Evolutionary conservation across 768 basidiomycete genomes (phyloP).

Genomic region (Tylopilus sp.): DNA sequence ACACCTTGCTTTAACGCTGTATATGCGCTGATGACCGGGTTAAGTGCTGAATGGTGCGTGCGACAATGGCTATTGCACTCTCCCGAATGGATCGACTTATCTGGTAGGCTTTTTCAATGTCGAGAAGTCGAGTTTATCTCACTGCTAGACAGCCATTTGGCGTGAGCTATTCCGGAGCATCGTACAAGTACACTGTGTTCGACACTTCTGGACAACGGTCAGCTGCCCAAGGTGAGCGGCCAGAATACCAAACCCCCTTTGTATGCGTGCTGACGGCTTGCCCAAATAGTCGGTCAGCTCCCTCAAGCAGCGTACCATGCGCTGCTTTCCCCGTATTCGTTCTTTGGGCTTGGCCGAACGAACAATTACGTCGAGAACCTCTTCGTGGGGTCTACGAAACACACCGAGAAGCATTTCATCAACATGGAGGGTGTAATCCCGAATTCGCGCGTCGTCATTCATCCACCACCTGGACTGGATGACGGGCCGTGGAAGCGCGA

Average conservation of each 20-base stretch:
- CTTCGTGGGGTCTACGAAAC: constrained; percentile 89
- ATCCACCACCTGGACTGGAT: constrained; percentile 59
- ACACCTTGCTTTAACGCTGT: neutral
- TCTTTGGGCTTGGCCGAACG: constrained; percentile 94
- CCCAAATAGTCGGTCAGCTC: constrained; percentile 76
- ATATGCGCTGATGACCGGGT: neutral
- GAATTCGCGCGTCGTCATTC: constrained; percentile 95
- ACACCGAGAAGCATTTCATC: constrained; percentile 69
- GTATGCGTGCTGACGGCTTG: constrained; percentile 1
- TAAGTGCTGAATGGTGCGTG: constrained; percentile 93
- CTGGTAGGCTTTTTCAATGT: constrained; percentile 51
- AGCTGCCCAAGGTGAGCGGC: constrained; percentile 75
- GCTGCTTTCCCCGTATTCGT: constrained; percentile 87
- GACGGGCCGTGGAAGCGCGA: constrained; percentile 74
- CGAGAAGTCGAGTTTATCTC: neutral
- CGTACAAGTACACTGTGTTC: constrained; percentile 95
- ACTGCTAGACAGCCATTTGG: constrained; percentile 70
- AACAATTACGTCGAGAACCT: constrained; percentile 99
- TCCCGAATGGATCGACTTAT: constrained; percentile 61
- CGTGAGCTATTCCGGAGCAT: constrained; percentile 90
- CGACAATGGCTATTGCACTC: constrained; percentile 71
- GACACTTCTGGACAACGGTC: constrained; percentile 86
- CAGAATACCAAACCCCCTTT: neutral
- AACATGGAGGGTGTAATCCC: constrained; percentile 97
- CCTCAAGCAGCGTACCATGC: constrained; percentile 92